Conservation (phyloP, 768 basidiomycete species). For the Trametes cinnabarina region DNA sequence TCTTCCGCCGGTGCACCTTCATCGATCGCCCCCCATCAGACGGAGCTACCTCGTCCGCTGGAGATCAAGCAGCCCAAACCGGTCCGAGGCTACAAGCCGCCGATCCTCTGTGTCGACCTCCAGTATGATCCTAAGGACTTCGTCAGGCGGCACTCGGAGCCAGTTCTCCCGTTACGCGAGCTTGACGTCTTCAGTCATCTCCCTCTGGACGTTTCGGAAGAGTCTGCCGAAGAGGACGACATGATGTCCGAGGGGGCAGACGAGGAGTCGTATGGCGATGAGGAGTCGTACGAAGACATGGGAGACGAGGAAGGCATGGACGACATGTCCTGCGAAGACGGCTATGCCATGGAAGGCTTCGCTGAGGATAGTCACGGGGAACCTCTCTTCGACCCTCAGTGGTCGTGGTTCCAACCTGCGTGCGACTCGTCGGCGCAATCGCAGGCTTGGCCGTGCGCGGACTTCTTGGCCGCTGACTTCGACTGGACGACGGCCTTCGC, state of each 20-base stretch:
- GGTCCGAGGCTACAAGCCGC: slow-evolving; percentile 20
- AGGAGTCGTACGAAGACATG: slow-evolving; percentile 10
- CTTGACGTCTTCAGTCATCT: slow-evolving; percentile 17
- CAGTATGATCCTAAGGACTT: slow-evolving; percentile 19
- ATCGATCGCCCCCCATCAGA: slow-evolving; percentile 21
- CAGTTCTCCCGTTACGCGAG: slow-evolving; percentile 14
- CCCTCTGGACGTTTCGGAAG: slow-evolving; percentile 6
- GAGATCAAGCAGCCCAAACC: slow-evolving; percentile 16
- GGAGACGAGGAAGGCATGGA: slow-evolving; percentile 4
- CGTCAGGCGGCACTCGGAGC: slow-evolving; percentile 16
- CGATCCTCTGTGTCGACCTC: slow-evolving; percentile 7
- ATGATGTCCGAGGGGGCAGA: slow-evolving; percentile 12
- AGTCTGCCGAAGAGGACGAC: slow-evolving; percentile 15
- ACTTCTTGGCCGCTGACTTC: not conserved
- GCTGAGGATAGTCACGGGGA: slow-evolving; percentile 9
- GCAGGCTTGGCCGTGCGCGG: not conserved
- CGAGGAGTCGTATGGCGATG: slow-evolving; percentile 9
- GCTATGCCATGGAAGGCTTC: not conserved
- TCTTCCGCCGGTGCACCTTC: slow-evolving; percentile 8
- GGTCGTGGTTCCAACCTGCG: slow-evolving; percentile 11
- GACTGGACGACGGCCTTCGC: slow-evolving; percentile 9
- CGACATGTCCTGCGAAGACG: not conserved
- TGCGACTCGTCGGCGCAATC: not conserved
- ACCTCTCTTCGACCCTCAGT: slow-evolving; percentile 10
- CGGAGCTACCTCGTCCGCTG: slow-evolving; percentile 14